Evolutionary conservation across 2,329 filamentous ascomycete genomes (phyloP).

Genomic region (Drechslerella dactyloides): DNA sequence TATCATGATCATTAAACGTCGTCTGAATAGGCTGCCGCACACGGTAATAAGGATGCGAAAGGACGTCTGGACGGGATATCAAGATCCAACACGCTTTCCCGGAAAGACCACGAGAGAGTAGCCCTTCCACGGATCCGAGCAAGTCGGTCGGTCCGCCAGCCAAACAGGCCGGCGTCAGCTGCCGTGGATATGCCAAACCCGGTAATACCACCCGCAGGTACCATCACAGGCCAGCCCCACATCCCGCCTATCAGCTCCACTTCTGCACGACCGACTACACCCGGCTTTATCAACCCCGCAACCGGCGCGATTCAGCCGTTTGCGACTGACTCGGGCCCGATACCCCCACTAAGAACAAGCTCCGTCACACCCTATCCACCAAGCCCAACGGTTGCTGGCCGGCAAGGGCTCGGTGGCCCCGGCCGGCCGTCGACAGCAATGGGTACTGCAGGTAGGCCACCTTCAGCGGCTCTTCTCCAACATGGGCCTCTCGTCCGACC

Average conservation of each 20-base stretch:
- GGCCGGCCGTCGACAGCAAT: slow-evolving; percentile 41
- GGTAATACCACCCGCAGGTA: slow-evolving; percentile 28
- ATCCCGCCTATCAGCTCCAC: slow-evolving; percentile 15
- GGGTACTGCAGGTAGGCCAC: slow-evolving; percentile 20
- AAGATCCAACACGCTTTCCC: slow-evolving; percentile 81
- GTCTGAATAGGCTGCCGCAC: slow-evolving; percentile 76
- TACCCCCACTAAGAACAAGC: slow-evolving; percentile 28
- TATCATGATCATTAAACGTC: slow-evolving; percentile 30
- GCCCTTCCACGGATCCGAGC: slow-evolving; percentile 80
- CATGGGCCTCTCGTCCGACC: slow-evolving; percentile 30
- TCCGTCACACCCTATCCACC: slow-evolving; percentile 45
- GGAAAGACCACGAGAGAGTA: slow-evolving; percentile 89
- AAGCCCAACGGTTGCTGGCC: slow-evolving; percentile 18
- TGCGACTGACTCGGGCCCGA: slow-evolving; percentile 13
- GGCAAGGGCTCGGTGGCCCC: slow-evolving; percentile 4
- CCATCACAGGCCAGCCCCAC: slow-evolving; percentile 13
- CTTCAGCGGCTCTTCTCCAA: slow-evolving; percentile 14
- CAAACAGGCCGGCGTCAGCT: slow-evolving; percentile 30
- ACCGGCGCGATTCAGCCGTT: slow-evolving; percentile 46
- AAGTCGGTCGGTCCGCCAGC: slow-evolving; percentile 45
- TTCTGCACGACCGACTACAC: slow-evolving; percentile 23
- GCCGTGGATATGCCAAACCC: slow-evolving; percentile 49
- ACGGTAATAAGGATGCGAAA: slow-evolving; percentile 88
- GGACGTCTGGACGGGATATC: slow-evolving; percentile 82
- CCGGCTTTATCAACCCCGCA: slow-evolving; percentile 46